phyloP scores from a whole-genome alignment of 805 yeast genomes.

The Kuraishia molischiana region DNA sequence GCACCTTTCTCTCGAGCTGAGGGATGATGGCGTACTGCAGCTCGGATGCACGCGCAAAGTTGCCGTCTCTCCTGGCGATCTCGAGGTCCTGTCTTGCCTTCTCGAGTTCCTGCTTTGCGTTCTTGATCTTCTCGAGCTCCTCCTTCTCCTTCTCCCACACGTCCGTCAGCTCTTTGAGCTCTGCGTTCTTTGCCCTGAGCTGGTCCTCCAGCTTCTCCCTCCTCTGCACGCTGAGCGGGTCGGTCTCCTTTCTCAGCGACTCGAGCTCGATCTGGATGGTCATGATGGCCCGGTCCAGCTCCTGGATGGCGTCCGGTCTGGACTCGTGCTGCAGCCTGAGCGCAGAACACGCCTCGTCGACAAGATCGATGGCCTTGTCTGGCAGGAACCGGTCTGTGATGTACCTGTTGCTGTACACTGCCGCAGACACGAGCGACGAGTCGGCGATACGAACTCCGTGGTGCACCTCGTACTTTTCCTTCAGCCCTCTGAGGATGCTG shows the following conservation, averaged over 20 bases:
- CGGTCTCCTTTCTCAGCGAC: slow-evolving; percentile 88
- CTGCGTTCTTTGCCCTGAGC: slow-evolving; percentile 50
- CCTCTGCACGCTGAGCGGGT: slow-evolving; percentile 72
- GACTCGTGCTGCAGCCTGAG: slow-evolving; percentile 92
- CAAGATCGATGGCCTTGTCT: slow-evolving; percentile 93
- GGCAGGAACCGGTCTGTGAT: slow-evolving; percentile 88
- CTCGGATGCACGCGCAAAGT: slow-evolving; percentile 83
- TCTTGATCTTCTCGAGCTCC: slow-evolving; percentile 69
- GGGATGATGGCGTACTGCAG: slow-evolving; percentile 86
- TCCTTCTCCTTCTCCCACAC: slow-evolving; percentile 81
- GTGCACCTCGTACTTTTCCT: slow-evolving; percentile 92
- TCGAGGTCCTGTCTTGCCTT: slow-evolving; percentile 78
- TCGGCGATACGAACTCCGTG: slow-evolving; percentile 95
- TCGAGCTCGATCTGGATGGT: slow-evolving; percentile 93
- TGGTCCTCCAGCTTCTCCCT: slow-evolving; percentile 64
- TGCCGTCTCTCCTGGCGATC: slow-evolving; percentile 72
- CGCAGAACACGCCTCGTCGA: slow-evolving; percentile 96
- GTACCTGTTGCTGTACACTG: slow-evolving; percentile 80
- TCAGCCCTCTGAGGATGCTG: slow-evolving; percentile 84
- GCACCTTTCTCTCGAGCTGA: slow-evolving; percentile 54
- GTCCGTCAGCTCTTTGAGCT: slow-evolving; percentile 60
- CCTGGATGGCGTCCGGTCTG: slow-evolving; percentile 90
- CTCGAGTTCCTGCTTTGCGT: slow-evolving; percentile 75
- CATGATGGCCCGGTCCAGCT: slow-evolving; percentile 80
- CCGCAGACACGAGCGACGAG: slow-evolving; percentile 89